These are phyloP conservation scores for Aspergillus phoenicis DNA, from an alignment of 2,329 filamentous ascomycete genomes.

Conservation along the genomic window DNA sequence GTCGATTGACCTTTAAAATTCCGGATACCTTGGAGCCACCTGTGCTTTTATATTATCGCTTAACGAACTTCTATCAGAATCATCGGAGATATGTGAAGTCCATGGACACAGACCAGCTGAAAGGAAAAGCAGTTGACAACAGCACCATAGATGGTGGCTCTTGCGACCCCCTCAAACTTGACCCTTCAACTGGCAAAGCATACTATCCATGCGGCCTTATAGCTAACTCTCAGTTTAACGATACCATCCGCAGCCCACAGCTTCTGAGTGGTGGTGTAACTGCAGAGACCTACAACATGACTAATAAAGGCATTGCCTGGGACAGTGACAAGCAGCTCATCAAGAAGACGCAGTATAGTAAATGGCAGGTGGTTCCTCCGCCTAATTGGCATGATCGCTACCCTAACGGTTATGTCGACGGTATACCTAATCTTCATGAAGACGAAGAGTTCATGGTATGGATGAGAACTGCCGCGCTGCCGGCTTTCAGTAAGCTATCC, in stretches of 20 bases:
- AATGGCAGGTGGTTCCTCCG: conserved; percentile 71
- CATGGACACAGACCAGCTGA: conserved; percentile 79
- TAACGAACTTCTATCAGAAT: conserved; percentile 99
- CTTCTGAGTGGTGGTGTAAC: conserved; percentile 54
- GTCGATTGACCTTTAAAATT: conserved; percentile 76
- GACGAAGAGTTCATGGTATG: conserved; percentile 93
- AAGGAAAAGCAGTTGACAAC: conserved; percentile 66
- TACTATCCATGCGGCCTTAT: conserved; percentile 96
- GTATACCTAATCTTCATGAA: conserved; percentile 70
- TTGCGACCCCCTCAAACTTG: conserved; percentile 71
- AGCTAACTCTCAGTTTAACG: conserved; percentile 96
- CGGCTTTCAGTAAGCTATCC: conserved; percentile 91
- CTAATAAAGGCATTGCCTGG: conserved; percentile 81
- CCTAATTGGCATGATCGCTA: conserved; percentile 80
- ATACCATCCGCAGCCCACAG: conserved; percentile 72
- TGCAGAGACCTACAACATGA: conserved; percentile 72
- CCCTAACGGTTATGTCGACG: conserved; percentile 67
- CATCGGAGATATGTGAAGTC: conserved; percentile 94
- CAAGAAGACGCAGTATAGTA: conserved; percentile 66
- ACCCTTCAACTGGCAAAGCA: conserved; percentile 59
- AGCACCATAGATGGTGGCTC: conserved; percentile 66
- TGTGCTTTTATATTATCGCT: conserved; percentile 89
- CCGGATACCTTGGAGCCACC: conserved; percentile 78
- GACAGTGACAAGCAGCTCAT: conserved; percentile 79
- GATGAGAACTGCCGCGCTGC: conserved; percentile 96